Evolutionary conservation across 2,329 filamentous ascomycete genomes (phyloP).

Genomic region (Arthrobotrys iridis): DNA sequence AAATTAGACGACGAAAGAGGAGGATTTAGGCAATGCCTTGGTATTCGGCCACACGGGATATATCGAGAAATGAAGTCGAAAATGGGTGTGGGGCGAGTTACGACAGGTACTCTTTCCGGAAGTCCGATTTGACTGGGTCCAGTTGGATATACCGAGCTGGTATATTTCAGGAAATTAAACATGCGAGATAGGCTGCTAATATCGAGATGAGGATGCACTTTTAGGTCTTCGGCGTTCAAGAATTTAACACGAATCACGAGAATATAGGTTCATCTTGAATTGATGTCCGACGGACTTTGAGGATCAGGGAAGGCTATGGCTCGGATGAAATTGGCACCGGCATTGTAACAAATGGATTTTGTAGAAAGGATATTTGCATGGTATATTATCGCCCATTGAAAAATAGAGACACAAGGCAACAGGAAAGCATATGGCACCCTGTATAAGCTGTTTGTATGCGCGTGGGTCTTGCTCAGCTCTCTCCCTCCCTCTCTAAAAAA

Average conservation of each 20-base stretch:
- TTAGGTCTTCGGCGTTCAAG: background rate
- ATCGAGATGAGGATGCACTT: background rate
- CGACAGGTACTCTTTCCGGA: background rate
- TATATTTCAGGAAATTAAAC: background rate
- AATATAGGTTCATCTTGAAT: background rate
- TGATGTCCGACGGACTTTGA: background rate
- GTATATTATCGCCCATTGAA: background rate
- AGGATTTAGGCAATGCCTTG: background rate
- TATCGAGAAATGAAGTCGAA: background rate
- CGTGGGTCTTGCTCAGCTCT: background rate
- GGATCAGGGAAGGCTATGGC: background rate
- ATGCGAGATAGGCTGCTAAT: background rate
- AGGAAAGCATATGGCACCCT: background rate
- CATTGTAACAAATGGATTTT: background rate
- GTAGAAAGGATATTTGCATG: background rate
- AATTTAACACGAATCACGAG: background rate
- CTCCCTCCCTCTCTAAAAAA: no score
- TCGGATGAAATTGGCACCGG: background rate
- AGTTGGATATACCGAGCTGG: background rate
- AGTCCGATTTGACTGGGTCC: background rate
- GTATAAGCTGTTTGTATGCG: background rate
- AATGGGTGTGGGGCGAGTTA: background rate
- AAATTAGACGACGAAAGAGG: background rate
- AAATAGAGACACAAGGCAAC: background rate
- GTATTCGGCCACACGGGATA: background rate